Conservation (phyloP, 192 early-diverging fungal genomes). For the Backusella mclennaniae region DNA sequence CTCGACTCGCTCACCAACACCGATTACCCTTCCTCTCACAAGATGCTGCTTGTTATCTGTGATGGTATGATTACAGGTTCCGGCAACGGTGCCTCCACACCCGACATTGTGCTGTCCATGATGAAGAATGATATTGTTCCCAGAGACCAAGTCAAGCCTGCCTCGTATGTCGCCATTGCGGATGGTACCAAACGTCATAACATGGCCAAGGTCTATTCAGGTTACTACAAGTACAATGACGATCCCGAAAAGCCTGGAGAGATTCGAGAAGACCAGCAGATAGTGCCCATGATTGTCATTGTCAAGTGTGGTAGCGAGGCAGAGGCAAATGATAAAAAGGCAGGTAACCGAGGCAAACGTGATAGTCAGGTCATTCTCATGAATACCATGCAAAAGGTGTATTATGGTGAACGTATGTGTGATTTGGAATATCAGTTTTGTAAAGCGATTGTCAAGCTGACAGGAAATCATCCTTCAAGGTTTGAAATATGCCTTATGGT, state of each 20-base stretch:
- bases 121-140: conserved; percentile 72
- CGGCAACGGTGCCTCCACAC: conserved; percentile 69
- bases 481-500: conserved; percentile 79
- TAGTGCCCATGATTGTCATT: conserved; percentile 71
- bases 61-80: conserved; percentile 81
- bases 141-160: conserved; percentile 63
- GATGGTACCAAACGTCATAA: conserved; percentile 88
- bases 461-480: conserved; percentile 63
- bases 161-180: conserved; percentile 86
- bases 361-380: conserved; percentile 95
- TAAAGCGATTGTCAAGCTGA: conserved; percentile 69
- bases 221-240: conserved; percentile 78
- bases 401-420: conserved; percentile 79
- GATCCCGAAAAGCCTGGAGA: conserved; percentile 23
- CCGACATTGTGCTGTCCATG: conserved; percentile 75
- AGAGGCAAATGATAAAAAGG: conserved; percentile 63
- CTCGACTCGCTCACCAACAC: conserved; percentile 77
- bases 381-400: conserved; percentile 85
- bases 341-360: conserved; percentile 88
- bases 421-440: conserved; percentile 78
- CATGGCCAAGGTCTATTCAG: conserved; percentile 90
- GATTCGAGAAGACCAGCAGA: conserved; percentile 45
- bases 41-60: conserved; percentile 75
- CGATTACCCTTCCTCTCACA: conserved; percentile 71
- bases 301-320: conserved; percentile 74